Percentiles rank a stretch among this genome's conserved stretches.
phyloP scores from a whole-genome alignment of 73 alveolate genomes.

The Durusdinium trenchii region DNA sequence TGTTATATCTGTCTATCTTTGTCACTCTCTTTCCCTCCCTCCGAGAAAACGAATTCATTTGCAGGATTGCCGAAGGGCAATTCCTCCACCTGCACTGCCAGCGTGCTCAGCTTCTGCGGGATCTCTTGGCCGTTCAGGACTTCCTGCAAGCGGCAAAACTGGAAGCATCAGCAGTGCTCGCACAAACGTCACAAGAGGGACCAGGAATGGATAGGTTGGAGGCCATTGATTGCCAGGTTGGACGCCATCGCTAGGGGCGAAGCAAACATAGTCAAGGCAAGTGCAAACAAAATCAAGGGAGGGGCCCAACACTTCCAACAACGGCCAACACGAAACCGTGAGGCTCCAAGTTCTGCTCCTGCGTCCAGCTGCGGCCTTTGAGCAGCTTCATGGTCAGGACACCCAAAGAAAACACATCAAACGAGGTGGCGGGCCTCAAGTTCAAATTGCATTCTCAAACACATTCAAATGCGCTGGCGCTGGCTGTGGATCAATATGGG shows the following conservation, averaged over 20 bases:
- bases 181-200: too few species aligned
- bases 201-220: too few species aligned
- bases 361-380: slow-evolving; percentile 37
- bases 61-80: neutral
- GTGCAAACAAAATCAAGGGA: too few species aligned
- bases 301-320: too few species aligned
- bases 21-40: neutral
- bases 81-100: neutral
- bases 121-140: neutral
- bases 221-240: too few species aligned
- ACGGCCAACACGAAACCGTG: too few species aligned
- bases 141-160: neutral
- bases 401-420: slow-evolving; percentile 32
- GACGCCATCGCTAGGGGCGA: too few species aligned
- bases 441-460: neutral
- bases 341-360: neutral
- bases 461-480: neutral
- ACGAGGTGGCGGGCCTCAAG: slow-evolving; percentile 13
- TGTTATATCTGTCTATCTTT: too few species aligned
- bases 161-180: neutral
- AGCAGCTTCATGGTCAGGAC: slow-evolving; percentile 17
- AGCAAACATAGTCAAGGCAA: too few species aligned
- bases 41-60: neutral
- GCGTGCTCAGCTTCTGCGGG: neutral
- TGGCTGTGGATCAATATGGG: neutral